Base-by-base conservation (phyloP, 73 alveolate genomes). In the Effrenium voratum region DNA sequence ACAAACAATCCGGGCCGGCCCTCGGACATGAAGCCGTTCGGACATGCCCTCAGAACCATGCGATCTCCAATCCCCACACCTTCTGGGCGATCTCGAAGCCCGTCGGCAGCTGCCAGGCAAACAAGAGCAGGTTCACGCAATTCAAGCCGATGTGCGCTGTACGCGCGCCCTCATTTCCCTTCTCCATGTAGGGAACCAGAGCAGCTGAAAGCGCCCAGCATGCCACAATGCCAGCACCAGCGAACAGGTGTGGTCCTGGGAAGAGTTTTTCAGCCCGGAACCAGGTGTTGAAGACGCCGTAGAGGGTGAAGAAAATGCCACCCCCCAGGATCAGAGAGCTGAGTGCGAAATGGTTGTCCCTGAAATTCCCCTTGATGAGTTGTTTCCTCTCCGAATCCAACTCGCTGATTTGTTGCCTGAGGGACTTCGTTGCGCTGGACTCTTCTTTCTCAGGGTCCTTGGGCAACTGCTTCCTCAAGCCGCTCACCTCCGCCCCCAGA, bases 21-120 rank as follows among this genome's bases (percentile, higher is more conserved):
- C n/a, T n/a, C n/a, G n/a, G n/a, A n/a, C n/a, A n/a, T n/a, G n/a
- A n/a, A n/a, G n/a, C n/a, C n/a, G n/a, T n/a, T n/a, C n/a, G n/a
- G n/a, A n/a, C n/a, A n/a, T n/a, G 38, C 36, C 34, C 40, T 75
- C 75, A 87, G 12, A 87, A 16, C 95, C 83, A 87, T 45, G 95
- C 57, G 45, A 87, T 87, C 84, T 60, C 95, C 36, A 87, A 84
- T 22, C 95, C 95, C 84, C 83, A 59, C n/a, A 87, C 95, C 95
- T 87, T 87, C 70, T 87, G 95, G 47, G 95, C 95, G 44, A 87
- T 87, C 66, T 87, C 95, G 44, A 87, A 87, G 95, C 95, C 95
- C 24, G 95, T 87, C 5, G 95, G 95, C 68, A 87, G 84, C 84
- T 87, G 95, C 95, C 95, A 87, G 3, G 95, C 95, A 66, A 87